Percentiles rank a stretch among this genome's conserved stretches.
These are phyloP conservation scores for Neurospora cerealis DNA, from an alignment of 495 filamentous ascomycete species.

Conservation along the genomic window DNA sequence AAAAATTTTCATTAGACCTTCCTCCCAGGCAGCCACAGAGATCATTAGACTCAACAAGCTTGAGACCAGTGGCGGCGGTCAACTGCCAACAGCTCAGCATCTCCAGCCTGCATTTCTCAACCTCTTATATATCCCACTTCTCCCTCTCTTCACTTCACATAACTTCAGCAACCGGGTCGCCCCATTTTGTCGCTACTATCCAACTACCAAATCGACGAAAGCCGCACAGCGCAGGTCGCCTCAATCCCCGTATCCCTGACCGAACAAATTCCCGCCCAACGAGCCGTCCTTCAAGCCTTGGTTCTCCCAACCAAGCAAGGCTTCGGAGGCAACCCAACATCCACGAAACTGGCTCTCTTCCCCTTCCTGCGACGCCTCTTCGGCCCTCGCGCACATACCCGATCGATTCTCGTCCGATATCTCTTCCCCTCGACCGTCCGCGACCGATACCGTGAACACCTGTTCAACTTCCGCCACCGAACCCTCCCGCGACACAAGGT, in stretches of 20 bases:
- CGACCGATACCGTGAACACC: conserved; percentile 44
- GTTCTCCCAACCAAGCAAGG: background rate
- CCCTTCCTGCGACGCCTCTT: conserved; percentile 10
- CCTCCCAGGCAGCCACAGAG: background rate
- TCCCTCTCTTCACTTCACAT: background rate
- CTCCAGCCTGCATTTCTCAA: background rate
- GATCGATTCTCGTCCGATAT: conserved; percentile 42
- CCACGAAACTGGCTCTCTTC: conserved; percentile 16
- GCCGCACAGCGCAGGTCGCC: background rate
- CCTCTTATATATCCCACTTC: background rate
- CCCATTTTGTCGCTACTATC: background rate
- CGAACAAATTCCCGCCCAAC: background rate
- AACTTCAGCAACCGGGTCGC: background rate
- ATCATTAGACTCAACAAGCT: background rate
- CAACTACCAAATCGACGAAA: background rate
- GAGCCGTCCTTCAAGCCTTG: background rate
- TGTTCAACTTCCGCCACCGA: conserved; percentile 61
- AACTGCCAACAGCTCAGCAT: background rate
- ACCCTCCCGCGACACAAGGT: conserved; percentile 60
- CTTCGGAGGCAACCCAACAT: background rate
- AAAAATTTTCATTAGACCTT: background rate
- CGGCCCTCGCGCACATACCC: background rate
- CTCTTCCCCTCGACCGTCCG: conserved; percentile 38
- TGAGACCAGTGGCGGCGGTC: background rate
- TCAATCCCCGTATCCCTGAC: background rate